These are phyloP conservation scores for Aspergillus versicolor DNA, from an alignment of 2,329 filamentous ascomycete species.

Conservation along the genomic window DNA sequence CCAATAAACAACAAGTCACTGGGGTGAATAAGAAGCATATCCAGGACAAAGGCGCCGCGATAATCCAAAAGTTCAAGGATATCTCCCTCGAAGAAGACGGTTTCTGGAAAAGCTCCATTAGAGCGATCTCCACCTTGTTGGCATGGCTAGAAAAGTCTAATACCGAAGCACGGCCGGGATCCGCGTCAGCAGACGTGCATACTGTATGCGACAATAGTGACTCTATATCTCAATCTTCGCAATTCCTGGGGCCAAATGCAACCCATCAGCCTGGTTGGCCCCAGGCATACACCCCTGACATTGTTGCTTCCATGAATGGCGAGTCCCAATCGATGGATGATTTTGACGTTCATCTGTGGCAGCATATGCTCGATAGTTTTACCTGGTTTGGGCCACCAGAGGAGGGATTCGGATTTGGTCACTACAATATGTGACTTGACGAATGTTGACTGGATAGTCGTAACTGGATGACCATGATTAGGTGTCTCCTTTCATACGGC, in stretches of 20 bases:
- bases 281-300: neutral
- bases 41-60: neutral
- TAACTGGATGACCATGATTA: neutral
- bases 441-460: neutral
- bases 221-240: neutral
- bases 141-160: constrained; percentile 8
- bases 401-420: neutral
- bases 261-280: neutral
- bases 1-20: neutral
- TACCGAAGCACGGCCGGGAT: neutral
- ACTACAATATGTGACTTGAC: neutral
- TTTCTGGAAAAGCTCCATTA: neutral
- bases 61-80: neutral
- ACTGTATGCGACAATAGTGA: neutral
- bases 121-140: neutral
- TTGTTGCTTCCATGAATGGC: neutral
- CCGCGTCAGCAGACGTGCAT: neutral
- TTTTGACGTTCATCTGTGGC: neutral
- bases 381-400: constrained; percentile 4
- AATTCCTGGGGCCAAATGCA: neutral
- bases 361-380: constrained; percentile 7
- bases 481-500: neutral
- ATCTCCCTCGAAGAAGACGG: neutral
- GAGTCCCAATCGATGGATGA: neutral
- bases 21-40: neutral